Base-by-base conservation (phyloP, 2,329 filamentous ascomycete species). In the Curvularia sp. region DNA sequence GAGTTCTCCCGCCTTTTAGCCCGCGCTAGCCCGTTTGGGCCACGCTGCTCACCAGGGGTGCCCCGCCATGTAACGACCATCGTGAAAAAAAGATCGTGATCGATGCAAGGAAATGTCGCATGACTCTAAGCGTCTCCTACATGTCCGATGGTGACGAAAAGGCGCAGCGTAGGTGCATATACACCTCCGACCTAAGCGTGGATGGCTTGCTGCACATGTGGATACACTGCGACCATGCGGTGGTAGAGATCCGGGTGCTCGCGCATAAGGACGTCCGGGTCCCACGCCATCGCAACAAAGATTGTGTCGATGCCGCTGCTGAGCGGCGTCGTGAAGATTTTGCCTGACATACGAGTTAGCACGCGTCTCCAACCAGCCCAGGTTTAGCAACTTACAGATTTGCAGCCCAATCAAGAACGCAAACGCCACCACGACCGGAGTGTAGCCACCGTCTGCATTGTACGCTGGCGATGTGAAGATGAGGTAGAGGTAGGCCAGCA, bases 261-360 rank as follows among this genome's bases (percentile, higher is more conserved):
- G 42, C 86, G 82, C 74, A 92, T 89, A 81, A 97, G 80, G 8
- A 94, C 90, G 71, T 90, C 84, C 8, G 85, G 85, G 73, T 87
- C 85, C 85, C 85, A 88, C 1, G 84, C 86, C 76, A 83, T 84
- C 2, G 92, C 93, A 0, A 97, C 92, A 68, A 97, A 97, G 61
- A 97, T 91, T 0, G 93, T 96, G 66, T 96, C 91, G 62, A 96
- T 87, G n/a, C 94, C 94, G 69, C 89, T 93, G 63, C 89, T 89
- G 56, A 98, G 82, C 0, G 94, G 94, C 0, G 91, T 94, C 33
- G 94, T 91, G 79, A 97, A 96, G 63, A 96, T 86, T 76, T 96
- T 90, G 75, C 89, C 50, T 55, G 35, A 8, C 7, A 8, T 20
- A 9, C 30, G 5, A 9, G 6, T 59, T 35, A 59, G 58, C 20